Evolutionary conservation across 2,329 filamentous ascomycete genomes (phyloP), one percentile per base, ranked within the genome.

Genomic region (Claviceps cyperi): DNA sequence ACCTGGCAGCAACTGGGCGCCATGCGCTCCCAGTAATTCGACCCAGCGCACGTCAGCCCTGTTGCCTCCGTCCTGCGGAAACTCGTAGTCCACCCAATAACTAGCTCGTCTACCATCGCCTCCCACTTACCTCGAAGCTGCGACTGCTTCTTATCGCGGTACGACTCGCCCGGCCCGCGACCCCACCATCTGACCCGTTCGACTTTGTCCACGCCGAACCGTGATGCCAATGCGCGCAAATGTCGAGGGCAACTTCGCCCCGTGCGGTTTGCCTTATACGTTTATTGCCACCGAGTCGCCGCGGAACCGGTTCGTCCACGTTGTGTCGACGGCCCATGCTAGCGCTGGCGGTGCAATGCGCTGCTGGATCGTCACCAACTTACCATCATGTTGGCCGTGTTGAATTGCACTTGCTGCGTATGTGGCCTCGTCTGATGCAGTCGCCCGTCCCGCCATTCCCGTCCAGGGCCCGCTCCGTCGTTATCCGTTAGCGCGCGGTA

Each of bases 401-500:
- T 47, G 64, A 64, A 66, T 13, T 54, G 57, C 1, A 67, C 58
- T 19, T 62, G 59, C 17, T 66, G 62, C 24, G 68, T 64, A 53
- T 76, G 69, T 46, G 64, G 60, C 4, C 65, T 66, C 3, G 70
- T 72, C 56, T 74, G 69, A 56, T 76, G 68, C 0, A 77, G 57
- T 2, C 69, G 66, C 6, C 64, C 58, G 17, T 70, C 67, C 11
- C 68, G 63, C 81, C 81, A 85, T 53, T 81, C 71, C 48, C 69
- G 66, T 1, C 78, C 80, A 54, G 77, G 76, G 6, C 69, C 67
- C 0, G 74, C 74, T 4, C 70, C 68, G 59, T 85, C 81, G 59
- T 84, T 84, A 64, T 84, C 79, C 0, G 81, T 84, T 38, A 75
- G 69, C 0, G 82, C 76, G 39, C 81, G 79, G 67, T 81, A 84